These are phyloP conservation scores for Heterobasidion occidentale DNA, from an alignment of 1,284 basidiomycete species.

Conservation along the genomic window DNA sequence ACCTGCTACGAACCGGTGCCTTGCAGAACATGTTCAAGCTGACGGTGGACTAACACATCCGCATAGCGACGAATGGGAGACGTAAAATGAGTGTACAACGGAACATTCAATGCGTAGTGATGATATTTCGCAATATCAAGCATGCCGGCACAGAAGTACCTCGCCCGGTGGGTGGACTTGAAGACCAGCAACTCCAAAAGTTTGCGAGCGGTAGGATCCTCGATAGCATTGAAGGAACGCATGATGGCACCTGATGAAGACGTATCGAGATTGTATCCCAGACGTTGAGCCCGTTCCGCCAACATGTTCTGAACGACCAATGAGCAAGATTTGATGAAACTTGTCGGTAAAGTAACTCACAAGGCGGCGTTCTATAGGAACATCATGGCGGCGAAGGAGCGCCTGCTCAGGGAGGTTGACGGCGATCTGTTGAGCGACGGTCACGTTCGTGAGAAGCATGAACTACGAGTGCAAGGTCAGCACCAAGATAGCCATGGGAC, in stretches of 20 bases:
- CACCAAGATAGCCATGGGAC: slow-evolving; percentile 1
- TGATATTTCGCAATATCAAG: slow-evolving; percentile 97
- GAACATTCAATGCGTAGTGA: slow-evolving; percentile 88
- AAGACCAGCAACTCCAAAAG: slow-evolving; percentile 77
- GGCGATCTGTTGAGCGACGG: slow-evolving; percentile 90
- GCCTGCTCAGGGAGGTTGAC: slow-evolving; percentile 93
- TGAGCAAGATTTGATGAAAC: background rate
- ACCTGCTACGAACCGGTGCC: slow-evolving; percentile 45
- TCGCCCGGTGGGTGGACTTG: slow-evolving; percentile 88
- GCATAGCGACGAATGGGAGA: slow-evolving; percentile 92
- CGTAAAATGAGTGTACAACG: slow-evolving; percentile 97
- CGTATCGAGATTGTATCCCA: slow-evolving; percentile 80
- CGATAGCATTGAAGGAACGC: slow-evolving; percentile 71
- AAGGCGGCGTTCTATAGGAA: slow-evolving; percentile 84
- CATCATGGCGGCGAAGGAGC: slow-evolving; percentile 89
- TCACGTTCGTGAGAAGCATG: slow-evolving; percentile 88
- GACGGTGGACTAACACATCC: slow-evolving; percentile 94
- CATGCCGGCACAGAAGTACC: slow-evolving; percentile 99
- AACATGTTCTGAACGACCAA: slow-evolving; percentile 57
- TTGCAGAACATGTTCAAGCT: slow-evolving; percentile 85
- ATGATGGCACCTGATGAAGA: slow-evolving; percentile 79
- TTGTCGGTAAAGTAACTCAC: slow-evolving; percentile 32
- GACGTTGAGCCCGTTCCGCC: slow-evolving; percentile 69
- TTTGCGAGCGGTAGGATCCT: slow-evolving; percentile 64
- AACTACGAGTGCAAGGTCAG: slow-evolving; percentile 44